phyloP scores from a whole-genome alignment of 1,284 basidiomycete species.

The Pseudozyma sp. region DNA sequence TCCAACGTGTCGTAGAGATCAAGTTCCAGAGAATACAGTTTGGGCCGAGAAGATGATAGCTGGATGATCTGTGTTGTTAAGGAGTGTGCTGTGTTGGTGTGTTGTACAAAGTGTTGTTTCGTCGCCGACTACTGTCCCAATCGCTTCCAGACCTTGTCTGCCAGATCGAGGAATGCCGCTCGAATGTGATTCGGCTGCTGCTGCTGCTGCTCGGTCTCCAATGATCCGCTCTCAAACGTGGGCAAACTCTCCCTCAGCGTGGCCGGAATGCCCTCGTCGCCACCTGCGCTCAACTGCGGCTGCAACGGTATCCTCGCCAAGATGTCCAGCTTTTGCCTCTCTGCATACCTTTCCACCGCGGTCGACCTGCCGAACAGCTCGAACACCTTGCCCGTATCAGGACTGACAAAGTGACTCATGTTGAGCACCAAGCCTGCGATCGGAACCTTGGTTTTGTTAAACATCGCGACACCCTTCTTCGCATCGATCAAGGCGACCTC shows the following conservation, averaged over 20 bases:
- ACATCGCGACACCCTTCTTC: conserved; percentile 91
- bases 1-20: no score
- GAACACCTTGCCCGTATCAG: conserved; percentile 78
- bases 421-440: conserved; percentile 90
- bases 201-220: conserved; percentile 10
- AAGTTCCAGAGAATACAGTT: no score
- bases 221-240: conserved; percentile 56
- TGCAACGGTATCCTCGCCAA: conserved; percentile 89
- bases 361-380: conserved; percentile 82
- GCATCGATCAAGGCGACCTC: conserved; percentile 93
- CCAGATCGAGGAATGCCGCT: conserved; percentile 43
- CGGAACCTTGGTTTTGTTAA: conserved; percentile 87
- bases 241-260: conserved; percentile 66
- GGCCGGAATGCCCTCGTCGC: conserved; percentile 77
- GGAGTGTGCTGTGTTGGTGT: not conserved
- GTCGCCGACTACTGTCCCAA: conserved; percentile 12
- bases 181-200: conserved; percentile 22
- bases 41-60: no score
- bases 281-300: conserved; percentile 78
- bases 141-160: conserved; percentile 35
- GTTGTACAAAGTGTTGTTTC: not conserved
- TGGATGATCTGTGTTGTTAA: no score
- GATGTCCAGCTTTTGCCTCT: conserved; percentile 75
- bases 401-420: conserved; percentile 88
- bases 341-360: conserved; percentile 77